Evolutionary conservation across 352 stramenopile genomes (phyloP), one percentile per base, ranked within the genome.

Genomic region (Peronospora farinosa): DNA sequence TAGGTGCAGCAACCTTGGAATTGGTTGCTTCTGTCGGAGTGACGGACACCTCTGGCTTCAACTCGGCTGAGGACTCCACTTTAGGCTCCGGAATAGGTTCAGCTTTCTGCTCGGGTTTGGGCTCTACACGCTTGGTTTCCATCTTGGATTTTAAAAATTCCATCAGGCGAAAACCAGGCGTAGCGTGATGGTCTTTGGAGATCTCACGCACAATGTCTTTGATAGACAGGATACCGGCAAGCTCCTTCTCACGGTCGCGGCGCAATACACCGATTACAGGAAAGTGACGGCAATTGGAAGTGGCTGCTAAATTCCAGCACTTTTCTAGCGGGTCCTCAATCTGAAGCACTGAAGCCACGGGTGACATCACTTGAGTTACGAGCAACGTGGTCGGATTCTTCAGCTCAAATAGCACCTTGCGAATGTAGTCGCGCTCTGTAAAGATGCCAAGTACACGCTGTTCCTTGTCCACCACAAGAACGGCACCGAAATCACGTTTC

Each of bases 171-270:
- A 89, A 92, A 17, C 78, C 81, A 5, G 68, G 75, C 13, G 72
- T 82, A 8, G 75, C 78, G 50, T 86, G 63, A 49, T 88, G 64
- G 46, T 81, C 78, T 54, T 88, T 86, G 12, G 76, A 88, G 48
- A 92, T 89, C 63, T 92, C 82, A 7, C 75, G 77, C 25, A 92
- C 79, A 48, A 92, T 84, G 49, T 92, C 82, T 60, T 92, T 92
- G 57, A 92, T 86, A 19, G 77, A 89, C 36, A 92, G 52, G 35
- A 92, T 75, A 25, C 82, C 82, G 1, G 78, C 82, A 31, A 92
- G 72, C 21, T 92, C 82, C 57, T 92, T 86, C 54, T 86, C 76
- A 16, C 76, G 74, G 27, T 81, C 74, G 44, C 84, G 85, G 27
- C 75, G 76, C 67, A 84, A 75, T 30, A 81, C 69, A 31, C 77